Percentiles rank a stretch among this genome's conserved stretches.
Evolutionary conservation across 2,329 filamentous ascomycete genomes (phyloP).

Genomic region (Coniochaeta sp.): DNA sequence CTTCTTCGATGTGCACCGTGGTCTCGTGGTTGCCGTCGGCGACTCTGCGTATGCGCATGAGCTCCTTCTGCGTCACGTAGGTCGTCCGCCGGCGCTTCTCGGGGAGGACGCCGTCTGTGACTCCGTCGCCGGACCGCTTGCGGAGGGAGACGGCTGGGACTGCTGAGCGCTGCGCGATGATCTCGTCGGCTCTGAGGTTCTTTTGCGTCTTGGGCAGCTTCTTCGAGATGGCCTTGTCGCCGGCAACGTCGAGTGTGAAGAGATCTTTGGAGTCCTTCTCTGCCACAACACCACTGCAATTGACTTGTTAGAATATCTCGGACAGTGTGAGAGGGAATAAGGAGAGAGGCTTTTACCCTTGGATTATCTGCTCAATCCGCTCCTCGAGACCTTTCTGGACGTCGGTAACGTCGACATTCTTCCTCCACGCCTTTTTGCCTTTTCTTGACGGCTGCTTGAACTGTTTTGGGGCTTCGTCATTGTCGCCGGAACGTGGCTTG

Average conservation of each 20-base stretch:
- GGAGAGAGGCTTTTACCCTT: conserved; percentile 50
- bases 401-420: conserved; percentile 90
- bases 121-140: conserved; percentile 66
- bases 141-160: conserved; percentile 71
- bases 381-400: conserved; percentile 76
- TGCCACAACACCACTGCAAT: conserved; percentile 66
- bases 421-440: conserved; percentile 97
- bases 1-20: conserved; percentile 49
- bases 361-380: conserved; percentile 82
- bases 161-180: conserved; percentile 75
- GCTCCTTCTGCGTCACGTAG: conserved; percentile 80
- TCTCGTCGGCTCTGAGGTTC: conserved; percentile 82
- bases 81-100: conserved; percentile 67
- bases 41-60: conserved; percentile 67
- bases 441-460: conserved; percentile 88
- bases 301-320: conserved; percentile 3
- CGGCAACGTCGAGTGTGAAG: conserved; percentile 73
- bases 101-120: conserved; percentile 65
- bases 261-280: conserved; percentile 80
- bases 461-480: conserved; percentile 61
- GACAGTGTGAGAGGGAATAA: conserved; percentile 6
- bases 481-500: conserved; percentile 36
- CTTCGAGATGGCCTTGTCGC: conserved; percentile 58
- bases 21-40: conserved; percentile 64
- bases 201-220: conserved; percentile 51